Percentiles rank a stretch among this genome's conserved stretches.
phyloP scores from a whole-genome alignment of 306 rosid species.

The Vigna reflexopilosa region DNA sequence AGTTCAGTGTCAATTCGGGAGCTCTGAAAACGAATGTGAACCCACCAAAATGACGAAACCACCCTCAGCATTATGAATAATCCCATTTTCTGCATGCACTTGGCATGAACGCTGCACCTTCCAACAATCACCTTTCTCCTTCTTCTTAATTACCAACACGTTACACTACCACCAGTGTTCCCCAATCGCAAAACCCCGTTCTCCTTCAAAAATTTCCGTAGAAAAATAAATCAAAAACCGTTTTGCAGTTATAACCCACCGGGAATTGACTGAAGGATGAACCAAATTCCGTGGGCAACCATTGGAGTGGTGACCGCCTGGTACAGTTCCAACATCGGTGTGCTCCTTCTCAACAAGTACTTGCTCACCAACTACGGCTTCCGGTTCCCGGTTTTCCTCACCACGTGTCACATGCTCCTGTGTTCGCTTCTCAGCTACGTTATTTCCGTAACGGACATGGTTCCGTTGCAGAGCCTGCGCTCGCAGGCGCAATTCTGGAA shows the following conservation, averaged over 20 bases:
- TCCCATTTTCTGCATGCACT: slow-evolving; percentile 37
- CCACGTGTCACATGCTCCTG: slow-evolving; percentile 55
- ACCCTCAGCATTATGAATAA: not conserved
- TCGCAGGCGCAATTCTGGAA: slow-evolving; percentile 45
- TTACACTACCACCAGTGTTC: not conserved
- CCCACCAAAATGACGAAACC: slow-evolving; percentile 39
- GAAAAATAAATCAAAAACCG: not conserved
- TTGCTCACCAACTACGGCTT: slow-evolving; percentile 52
- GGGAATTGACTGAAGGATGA: slow-evolving; percentile 6
- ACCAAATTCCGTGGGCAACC: slow-evolving; percentile 47
- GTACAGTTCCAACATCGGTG: slow-evolving; percentile 57
- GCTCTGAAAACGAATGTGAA: slow-evolving; percentile 24
- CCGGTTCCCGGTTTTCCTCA: slow-evolving; percentile 51
- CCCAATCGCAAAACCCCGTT: not conserved
- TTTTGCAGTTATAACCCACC: not conserved
- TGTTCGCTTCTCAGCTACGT: slow-evolving; percentile 54
- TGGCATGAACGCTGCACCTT: slow-evolving; percentile 3
- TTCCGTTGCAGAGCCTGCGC: slow-evolving; percentile 48
- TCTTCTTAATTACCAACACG: not conserved
- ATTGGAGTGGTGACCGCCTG: slow-evolving; percentile 42
- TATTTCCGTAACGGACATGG: slow-evolving; percentile 42
- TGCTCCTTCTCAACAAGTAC: slow-evolving; percentile 55
- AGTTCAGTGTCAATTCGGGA: slow-evolving; percentile 20
- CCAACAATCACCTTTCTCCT: slow-evolving; percentile 6
- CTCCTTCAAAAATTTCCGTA: not conserved